phyloP scores from a whole-genome alignment of 768 basidiomycete genomes.

The Goffeauzyma gilvescens region DNA sequence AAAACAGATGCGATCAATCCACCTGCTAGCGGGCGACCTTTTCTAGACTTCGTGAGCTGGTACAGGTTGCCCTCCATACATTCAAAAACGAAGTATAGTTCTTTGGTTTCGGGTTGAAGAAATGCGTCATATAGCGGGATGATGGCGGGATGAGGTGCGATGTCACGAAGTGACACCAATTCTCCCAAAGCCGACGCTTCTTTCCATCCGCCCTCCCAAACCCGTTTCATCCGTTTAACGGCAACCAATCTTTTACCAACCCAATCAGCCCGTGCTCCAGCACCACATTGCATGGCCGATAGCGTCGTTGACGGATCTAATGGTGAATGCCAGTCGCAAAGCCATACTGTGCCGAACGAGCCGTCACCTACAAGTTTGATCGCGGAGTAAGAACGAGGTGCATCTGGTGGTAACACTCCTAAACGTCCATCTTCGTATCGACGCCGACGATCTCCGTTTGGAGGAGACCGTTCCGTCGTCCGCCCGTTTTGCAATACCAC shows the following conservation, averaged over 20 bases:
- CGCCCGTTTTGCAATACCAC: neutral
- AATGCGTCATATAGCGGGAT: constrained; percentile 98
- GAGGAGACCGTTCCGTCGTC: neutral
- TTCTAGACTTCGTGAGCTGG: constrained; percentile 92
- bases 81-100: constrained; percentile 98
- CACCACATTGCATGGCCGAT: constrained; percentile 89
- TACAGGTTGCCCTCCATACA: constrained; percentile 99
- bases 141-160: constrained; percentile 88
- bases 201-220: constrained; percentile 95
- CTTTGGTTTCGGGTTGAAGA: constrained; percentile 81
- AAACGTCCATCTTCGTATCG: constrained; percentile 5
- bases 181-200: constrained; percentile 91
- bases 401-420: constrained; percentile 38
- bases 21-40: constrained; percentile 84
- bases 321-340: constrained; percentile 97
- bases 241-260: constrained; percentile 84
- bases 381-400: constrained; percentile 73
- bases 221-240: constrained; percentile 94
- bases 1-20: constrained; percentile 91
- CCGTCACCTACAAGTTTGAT: constrained; percentile 95
- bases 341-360: constrained; percentile 93
- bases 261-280: constrained; percentile 83
- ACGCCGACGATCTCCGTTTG: neutral
- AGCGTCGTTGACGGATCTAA: constrained; percentile 75
- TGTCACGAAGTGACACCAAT: constrained; percentile 75